Conservation (phyloP, 2,329 filamentous ascomycete genomes). For the Aspergillus sclerotialis region DNA sequence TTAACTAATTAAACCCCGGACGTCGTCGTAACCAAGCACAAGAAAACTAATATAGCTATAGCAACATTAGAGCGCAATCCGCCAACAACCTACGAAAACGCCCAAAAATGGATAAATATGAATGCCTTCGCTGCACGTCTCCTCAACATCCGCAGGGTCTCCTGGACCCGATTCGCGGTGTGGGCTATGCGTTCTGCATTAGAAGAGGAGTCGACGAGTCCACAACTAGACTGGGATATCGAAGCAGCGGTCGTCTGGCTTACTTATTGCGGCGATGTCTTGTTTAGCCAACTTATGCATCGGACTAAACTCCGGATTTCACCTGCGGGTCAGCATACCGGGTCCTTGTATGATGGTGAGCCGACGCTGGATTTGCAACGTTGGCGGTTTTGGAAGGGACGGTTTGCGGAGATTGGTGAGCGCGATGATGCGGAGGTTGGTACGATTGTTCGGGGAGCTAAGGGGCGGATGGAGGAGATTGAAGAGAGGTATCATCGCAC, state of each 20-base stretch:
- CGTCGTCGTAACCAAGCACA: too few relatives aligned
- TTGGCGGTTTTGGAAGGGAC: not conserved
- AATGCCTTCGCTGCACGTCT: not conserved
- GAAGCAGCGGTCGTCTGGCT: not conserved
- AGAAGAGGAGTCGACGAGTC: not conserved
- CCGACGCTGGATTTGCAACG: not conserved
- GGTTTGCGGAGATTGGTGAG: not conserved
- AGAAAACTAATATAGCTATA: too few relatives aligned
- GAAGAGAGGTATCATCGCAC: too few relatives aligned
- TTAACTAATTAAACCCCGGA: too few relatives aligned
- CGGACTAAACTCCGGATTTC: not conserved
- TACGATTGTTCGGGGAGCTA: not conserved
- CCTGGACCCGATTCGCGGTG: not conserved
- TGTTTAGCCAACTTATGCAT: not conserved
- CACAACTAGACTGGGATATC: not conserved
- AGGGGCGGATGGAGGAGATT: not conserved
- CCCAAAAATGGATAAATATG: not conserved
- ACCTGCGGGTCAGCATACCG: too few relatives aligned
- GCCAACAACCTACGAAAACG: too few relatives aligned
- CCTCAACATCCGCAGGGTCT: not conserved
- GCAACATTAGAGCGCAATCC: too few relatives aligned
- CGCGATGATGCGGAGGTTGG: not conserved
- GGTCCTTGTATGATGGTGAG: not conserved
- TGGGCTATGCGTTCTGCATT: not conserved
- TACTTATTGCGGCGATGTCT: not conserved